A percentile compares a stretch with the other conserved stretches of the same genome.
These are phyloP conservation scores for Gomphus bonarii DNA, from an alignment of 1,284 basidiomycete species.

Conservation along the genomic window DNA sequence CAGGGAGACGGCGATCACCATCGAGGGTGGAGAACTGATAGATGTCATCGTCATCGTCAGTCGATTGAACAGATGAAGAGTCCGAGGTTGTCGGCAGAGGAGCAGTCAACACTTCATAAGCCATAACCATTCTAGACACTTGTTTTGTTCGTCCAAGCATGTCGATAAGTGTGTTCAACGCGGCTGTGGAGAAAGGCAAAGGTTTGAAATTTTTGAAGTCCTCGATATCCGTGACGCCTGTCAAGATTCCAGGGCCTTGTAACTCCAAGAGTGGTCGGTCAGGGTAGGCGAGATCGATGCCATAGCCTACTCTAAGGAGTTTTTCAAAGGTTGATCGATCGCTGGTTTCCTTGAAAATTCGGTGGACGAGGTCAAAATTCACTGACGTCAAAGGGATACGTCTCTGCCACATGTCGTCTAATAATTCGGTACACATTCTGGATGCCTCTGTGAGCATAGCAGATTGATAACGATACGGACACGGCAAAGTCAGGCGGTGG, in stretches of 20 bases:
- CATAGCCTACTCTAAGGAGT: slow-evolving; percentile 56
- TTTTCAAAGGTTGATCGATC: slow-evolving; percentile 42
- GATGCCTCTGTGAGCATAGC: slow-evolving; percentile 31
- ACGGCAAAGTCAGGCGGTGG: slow-evolving; percentile 51
- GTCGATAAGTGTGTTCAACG: slow-evolving; percentile 63
- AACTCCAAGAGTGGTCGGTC: slow-evolving; percentile 47
- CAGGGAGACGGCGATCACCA: slow-evolving; percentile 26
- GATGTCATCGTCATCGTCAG: slow-evolving; percentile 52
- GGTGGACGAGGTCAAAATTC: slow-evolving; percentile 53
- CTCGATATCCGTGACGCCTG: slow-evolving; percentile 12
- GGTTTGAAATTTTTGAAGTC: slow-evolving; percentile 18
- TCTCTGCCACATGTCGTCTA: slow-evolving; percentile 43
- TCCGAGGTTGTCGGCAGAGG: slow-evolving; percentile 42
- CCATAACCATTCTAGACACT: slow-evolving; percentile 55
- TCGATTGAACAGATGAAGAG: slow-evolving; percentile 37
- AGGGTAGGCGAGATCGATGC: slow-evolving; percentile 61
- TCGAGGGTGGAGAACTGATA: slow-evolving; percentile 20
- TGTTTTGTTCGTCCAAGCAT: slow-evolving; percentile 48
- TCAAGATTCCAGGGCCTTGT: slow-evolving; percentile 16
- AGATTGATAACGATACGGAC: slow-evolving; percentile 25
- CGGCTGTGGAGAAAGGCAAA: slow-evolving; percentile 49
- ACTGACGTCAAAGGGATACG: slow-evolving; percentile 40
- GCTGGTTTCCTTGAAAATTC: slow-evolving; percentile 55
- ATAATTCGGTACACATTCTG: slow-evolving; percentile 36
- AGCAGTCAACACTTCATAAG: slow-evolving; percentile 66